Evolutionary conservation across 257 asterid species (phyloP).

Genomic region (Echium plantagineum): DNA sequence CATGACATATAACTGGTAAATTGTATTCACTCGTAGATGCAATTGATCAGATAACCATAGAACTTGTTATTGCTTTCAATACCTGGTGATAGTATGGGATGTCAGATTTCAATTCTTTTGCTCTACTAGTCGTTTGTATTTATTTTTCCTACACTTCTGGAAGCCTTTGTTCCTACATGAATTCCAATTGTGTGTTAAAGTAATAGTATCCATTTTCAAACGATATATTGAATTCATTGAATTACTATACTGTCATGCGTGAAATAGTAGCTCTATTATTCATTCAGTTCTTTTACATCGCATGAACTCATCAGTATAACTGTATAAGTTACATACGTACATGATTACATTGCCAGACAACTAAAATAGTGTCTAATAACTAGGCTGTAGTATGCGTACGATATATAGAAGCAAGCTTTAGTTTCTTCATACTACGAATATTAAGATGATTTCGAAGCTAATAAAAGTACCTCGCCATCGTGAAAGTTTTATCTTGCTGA

Average conservation of each 20-base stretch:
- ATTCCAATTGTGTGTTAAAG: neutral
- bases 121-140: neutral
- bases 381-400: neutral
- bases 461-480: no score
- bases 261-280: neutral
- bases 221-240: neutral
- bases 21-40: conserved; percentile 1
- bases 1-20: conserved; percentile 17
- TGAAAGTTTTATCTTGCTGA: no score
- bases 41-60: conserved; percentile 1
- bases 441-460: neutral
- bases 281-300: neutral
- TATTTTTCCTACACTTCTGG: neutral
- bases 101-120: conserved; percentile 3
- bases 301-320: neutral
- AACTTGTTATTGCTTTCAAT: neutral
- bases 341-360: no score
- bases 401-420: no score
- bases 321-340: no score
- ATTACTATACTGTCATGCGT: neutral
- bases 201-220: neutral
- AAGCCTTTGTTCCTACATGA: neutral
- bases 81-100: neutral
- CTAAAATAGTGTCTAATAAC: no score
- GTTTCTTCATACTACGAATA: no score